Conservation (phyloP, 1,284 basidiomycete species). For the Melampsora larici-populina region DNA sequence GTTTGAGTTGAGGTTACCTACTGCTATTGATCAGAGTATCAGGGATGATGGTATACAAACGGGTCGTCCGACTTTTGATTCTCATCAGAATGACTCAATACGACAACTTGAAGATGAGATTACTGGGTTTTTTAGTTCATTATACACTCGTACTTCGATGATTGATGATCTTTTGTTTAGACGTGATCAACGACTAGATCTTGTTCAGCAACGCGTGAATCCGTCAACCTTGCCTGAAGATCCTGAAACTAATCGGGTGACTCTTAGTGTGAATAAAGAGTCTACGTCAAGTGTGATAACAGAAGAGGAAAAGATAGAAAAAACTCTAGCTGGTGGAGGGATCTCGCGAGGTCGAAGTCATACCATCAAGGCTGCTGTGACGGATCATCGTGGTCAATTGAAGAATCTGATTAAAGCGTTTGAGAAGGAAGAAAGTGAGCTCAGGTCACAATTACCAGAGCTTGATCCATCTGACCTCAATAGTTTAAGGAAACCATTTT, state of each 20-base stretch:
- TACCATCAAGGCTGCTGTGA: neutral
- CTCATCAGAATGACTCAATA: neutral
- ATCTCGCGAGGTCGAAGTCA: neutral
- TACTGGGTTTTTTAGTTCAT: neutral
- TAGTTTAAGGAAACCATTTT: neutral
- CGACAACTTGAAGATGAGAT: neutral
- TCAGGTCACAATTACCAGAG: neutral
- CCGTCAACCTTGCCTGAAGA: too few species aligned
- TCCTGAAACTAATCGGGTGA: too few species aligned
- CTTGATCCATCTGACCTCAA: neutral
- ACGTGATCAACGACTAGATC: neutral
- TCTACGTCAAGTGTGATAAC: neutral
- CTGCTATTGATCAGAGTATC: constrained; percentile 2
- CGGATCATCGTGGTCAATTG: neutral
- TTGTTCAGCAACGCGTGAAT: neutral
- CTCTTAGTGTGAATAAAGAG: neutral
- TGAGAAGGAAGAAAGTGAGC: neutral
- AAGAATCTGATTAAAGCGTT: neutral
- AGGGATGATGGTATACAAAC: neutral
- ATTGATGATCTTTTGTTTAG: neutral
- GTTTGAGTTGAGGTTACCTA: constrained; percentile 12
- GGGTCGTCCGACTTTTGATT: neutral
- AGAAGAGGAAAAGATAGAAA: neutral
- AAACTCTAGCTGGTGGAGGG: neutral
- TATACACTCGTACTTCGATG: neutral